Evolutionary conservation across 805 yeast species (phyloP).

Genomic region (Kregervanrija pseudodelftensis): DNA sequence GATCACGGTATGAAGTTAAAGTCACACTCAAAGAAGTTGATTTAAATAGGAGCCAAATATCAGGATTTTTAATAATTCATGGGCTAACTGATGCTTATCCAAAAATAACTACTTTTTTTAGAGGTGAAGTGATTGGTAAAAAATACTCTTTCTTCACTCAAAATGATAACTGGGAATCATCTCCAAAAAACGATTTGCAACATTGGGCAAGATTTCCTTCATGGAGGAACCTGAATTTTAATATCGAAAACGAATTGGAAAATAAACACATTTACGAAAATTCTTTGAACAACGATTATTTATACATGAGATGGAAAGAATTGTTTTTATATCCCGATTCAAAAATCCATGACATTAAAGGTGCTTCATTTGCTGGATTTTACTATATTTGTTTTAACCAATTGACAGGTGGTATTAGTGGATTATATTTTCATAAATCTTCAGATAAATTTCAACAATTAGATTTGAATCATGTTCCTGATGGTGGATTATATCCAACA

Average conservation of each 20-base stretch:
- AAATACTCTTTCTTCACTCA: slow-evolving; percentile 53
- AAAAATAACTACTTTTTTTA: slow-evolving; percentile 62
- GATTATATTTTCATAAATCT: slow-evolving; percentile 75
- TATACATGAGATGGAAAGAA: slow-evolving; percentile 96
- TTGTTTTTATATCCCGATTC: slow-evolving; percentile 80
- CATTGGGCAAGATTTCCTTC: slow-evolving; percentile 54
- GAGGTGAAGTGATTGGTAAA: slow-evolving; percentile 62
- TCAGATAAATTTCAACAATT: slow-evolving; percentile 77
- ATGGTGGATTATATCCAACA: slow-evolving; percentile 35
- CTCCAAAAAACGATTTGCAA: slow-evolving; percentile 43
- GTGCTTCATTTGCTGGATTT: slow-evolving; percentile 88
- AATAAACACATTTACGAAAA: slow-evolving; percentile 21
- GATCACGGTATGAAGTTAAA: slow-evolving; percentile 55
- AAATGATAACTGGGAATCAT: slow-evolving; percentile 47
- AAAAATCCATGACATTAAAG: slow-evolving; percentile 48
- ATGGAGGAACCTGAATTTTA: slow-evolving; percentile 28
- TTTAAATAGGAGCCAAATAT: slow-evolving; percentile 38
- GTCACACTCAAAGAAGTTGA: slow-evolving; percentile 70
- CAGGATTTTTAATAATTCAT: slow-evolving; percentile 60
- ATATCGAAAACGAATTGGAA: slow-evolving; percentile 23
- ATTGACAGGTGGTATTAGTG: slow-evolving; percentile 64
- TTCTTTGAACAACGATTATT: slow-evolving; percentile 33
- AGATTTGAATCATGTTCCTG: slow-evolving; percentile 50
- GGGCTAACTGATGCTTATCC: slow-evolving; percentile 60
- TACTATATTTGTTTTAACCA: slow-evolving; percentile 83